phyloP scores from a whole-genome alignment of 164 flowering plant genomes.

The Echeveria elegans region DNA sequence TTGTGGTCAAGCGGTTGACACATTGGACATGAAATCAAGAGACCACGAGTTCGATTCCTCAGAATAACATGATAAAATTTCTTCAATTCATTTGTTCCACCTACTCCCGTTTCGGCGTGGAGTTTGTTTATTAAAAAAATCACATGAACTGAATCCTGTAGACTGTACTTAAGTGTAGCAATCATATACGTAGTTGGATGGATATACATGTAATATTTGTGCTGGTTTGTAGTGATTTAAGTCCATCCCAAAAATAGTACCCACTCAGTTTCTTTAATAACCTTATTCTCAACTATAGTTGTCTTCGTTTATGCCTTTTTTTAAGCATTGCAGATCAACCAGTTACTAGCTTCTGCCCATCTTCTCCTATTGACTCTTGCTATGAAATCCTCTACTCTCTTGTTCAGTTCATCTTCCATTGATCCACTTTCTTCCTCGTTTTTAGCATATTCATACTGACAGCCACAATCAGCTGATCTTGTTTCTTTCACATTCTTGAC shows the following conservation, averaged over 20 bases:
- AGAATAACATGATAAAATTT: too few relatives aligned
- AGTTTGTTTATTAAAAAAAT: too few relatives aligned
- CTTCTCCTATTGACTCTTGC: not conserved
- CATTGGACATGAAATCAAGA: too few relatives aligned
- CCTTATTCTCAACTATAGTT: not conserved
- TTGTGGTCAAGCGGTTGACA: too few relatives aligned
- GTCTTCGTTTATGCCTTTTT: not conserved
- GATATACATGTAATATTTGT: not conserved
- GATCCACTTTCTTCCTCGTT: slow-evolving; percentile 8
- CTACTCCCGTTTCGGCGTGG: too few relatives aligned
- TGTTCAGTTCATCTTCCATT: not conserved
- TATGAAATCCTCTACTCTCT: not conserved
- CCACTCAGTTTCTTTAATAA: not conserved
- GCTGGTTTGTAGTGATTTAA: not conserved
- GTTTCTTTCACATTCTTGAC: not conserved
- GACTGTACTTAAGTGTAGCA: too few relatives aligned
- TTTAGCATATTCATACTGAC: not conserved
- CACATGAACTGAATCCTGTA: too few relatives aligned
- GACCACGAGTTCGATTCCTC: too few relatives aligned
- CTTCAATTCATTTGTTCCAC: too few relatives aligned
- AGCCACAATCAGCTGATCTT: not conserved
- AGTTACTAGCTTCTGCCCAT: not conserved
- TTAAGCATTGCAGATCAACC: slow-evolving; percentile 4
- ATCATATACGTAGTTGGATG: not conserved
- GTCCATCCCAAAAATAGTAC: slow-evolving; percentile 2